These are phyloP conservation scores for Gyromitra esculenta DNA, from an alignment of 2,329 filamentous ascomycete genomes.

Conservation along the genomic window DNA sequence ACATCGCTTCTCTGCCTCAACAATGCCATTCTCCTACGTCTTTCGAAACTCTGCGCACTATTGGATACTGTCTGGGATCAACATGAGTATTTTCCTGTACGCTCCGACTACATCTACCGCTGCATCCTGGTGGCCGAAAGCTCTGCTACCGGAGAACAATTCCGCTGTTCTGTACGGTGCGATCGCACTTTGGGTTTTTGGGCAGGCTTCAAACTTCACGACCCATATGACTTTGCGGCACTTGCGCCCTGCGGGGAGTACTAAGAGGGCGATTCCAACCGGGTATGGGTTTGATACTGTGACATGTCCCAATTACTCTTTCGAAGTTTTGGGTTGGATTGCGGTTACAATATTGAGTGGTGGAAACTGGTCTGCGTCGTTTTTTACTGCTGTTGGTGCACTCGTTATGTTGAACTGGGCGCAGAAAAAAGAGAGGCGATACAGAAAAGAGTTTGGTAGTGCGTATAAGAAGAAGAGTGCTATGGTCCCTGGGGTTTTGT, in stretches of 20 bases:
- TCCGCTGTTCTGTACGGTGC: slow-evolving; percentile 72
- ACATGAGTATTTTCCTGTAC: slow-evolving; percentile 88
- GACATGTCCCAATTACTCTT: slow-evolving; percentile 97
- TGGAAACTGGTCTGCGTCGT: slow-evolving; percentile 77
- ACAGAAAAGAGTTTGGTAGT: slow-evolving; percentile 89
- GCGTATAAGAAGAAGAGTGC: slow-evolving; percentile 94
- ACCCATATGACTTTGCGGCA: slow-evolving; percentile 81
- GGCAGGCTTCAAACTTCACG: slow-evolving; percentile 81
- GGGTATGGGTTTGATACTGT: slow-evolving; percentile 87
- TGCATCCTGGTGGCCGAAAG: slow-evolving; percentile 63
- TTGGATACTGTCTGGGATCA: slow-evolving; percentile 83
- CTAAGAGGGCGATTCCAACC: slow-evolving; percentile 84
- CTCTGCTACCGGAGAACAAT: slow-evolving; percentile 61
- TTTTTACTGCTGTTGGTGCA: slow-evolving; percentile 79
- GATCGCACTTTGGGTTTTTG: slow-evolving; percentile 76
- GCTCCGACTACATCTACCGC: slow-evolving; percentile 70
- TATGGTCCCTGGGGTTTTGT: slow-evolving; percentile 82
- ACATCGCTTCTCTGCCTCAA: slow-evolving; percentile 92
- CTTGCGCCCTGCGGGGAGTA: slow-evolving; percentile 80
- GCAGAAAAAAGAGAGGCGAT: slow-evolving; percentile 87
- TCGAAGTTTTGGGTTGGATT: slow-evolving; percentile 86
- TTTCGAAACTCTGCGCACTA: slow-evolving; percentile 97
- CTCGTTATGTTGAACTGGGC: slow-evolving; percentile 89
- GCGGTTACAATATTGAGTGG: slow-evolving; percentile 78
- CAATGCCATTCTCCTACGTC: slow-evolving; percentile 90